Evolutionary conservation across 1,284 basidiomycete genomes (phyloP), one percentile per base, ranked within the genome.

Genomic region (Leccinum fallax): DNA sequence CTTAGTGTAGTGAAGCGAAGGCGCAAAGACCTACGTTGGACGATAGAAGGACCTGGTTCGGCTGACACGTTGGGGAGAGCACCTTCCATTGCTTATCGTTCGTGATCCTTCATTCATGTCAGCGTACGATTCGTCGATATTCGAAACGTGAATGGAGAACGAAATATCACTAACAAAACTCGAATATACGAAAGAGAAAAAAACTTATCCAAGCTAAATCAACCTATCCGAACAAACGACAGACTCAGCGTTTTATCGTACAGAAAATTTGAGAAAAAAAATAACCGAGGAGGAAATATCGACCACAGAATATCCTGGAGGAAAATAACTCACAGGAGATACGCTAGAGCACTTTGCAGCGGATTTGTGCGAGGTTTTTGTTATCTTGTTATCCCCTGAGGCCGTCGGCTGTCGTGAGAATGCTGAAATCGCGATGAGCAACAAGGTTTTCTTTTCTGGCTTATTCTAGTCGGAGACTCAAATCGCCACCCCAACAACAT

Each of bases 381-480:
- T 65, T 75, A 73, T 73, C 69, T 61, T 65, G 58, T 70, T 74
- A 74, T 71, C 74, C 71, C 71, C 64, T 72, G 62, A 61, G 70
- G 65, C 73, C 64, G 65, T 76, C 71, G 73, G 74, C 71, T 75
- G 71, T 72, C 71, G 71, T 73, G 71, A 74, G 71, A 73, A 73
- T 61, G 71, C 67, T 63, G 60, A 71, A 73, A 72, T 74, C 67
- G 61, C 55, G 69, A 61, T 58, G 70, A 62, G 60, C 63, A 61
- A 61, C 55, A 63, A 59, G 40, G 63, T 64, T 72, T 67, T 67
- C 68, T 69, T 72, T 71, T 65, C 58, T 48, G 40, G 59, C 65
- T 69, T 75, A 46, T 62, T 75, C 75, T 3, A 28, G 59, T 74
- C 71, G 71, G 71, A 73, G 71, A 57, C 71, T 9, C 19, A 75